Conservation (phyloP, 805 yeast species). For the Saccharomyces jurei region DNA sequence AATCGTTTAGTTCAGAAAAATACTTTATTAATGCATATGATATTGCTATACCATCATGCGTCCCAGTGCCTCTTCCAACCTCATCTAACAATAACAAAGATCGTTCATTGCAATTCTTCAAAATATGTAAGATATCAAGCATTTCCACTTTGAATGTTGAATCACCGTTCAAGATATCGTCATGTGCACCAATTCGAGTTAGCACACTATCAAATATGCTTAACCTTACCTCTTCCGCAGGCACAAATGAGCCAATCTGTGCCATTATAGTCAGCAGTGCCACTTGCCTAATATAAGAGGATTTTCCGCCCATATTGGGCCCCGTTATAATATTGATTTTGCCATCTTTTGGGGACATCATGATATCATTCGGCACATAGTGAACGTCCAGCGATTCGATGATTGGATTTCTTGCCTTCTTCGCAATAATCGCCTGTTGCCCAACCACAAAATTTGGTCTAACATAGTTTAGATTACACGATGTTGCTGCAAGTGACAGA, state of each 20-base stretch:
- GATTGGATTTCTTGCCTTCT: slow-evolving; percentile 59
- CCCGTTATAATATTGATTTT: slow-evolving; percentile 59
- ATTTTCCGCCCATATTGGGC: slow-evolving; percentile 58
- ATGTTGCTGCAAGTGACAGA: slow-evolving; percentile 54
- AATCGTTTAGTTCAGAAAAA: slow-evolving; percentile 34
- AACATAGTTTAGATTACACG: slow-evolving; percentile 39
- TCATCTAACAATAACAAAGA: slow-evolving; percentile 89
- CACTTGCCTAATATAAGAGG: slow-evolving; percentile 46
- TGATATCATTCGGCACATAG: slow-evolving; percentile 62
- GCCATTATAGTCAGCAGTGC: slow-evolving; percentile 44
- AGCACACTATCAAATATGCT: slow-evolving; percentile 58
- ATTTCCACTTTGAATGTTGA: slow-evolving; percentile 93
- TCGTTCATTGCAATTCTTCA: slow-evolving; percentile 67
- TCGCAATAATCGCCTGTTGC: slow-evolving; percentile 41
- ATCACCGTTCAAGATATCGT: slow-evolving; percentile 63
- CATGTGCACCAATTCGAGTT: slow-evolving; percentile 76
- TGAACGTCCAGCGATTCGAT: slow-evolving; percentile 41
- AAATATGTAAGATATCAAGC: slow-evolving; percentile 85
- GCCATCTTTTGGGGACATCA: slow-evolving; percentile 38
- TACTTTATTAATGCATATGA: slow-evolving; percentile 66
- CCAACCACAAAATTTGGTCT: slow-evolving; percentile 45
- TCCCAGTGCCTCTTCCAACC: slow-evolving; percentile 86
- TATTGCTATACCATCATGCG: slow-evolving; percentile 73
- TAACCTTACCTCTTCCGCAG: slow-evolving; percentile 43
- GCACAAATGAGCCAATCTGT: slow-evolving; percentile 49